Conservation (phyloP, 148 eudicot genomes). For the Dysphania ambrosioides region DNA sequence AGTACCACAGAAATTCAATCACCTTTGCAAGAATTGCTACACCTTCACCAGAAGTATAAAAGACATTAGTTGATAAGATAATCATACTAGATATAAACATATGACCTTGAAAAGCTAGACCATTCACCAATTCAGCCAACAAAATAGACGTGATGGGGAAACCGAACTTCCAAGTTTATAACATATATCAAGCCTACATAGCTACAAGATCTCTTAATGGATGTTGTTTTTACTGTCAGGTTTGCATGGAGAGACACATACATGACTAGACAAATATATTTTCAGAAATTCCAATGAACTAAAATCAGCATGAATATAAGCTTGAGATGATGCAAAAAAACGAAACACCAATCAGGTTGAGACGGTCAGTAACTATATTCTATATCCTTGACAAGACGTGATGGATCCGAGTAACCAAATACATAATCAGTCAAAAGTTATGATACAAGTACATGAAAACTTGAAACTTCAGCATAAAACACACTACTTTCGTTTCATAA, state of each 20-base stretch:
- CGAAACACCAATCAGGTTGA: neutral
- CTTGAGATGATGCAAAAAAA: neutral
- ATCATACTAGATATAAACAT: neutral
- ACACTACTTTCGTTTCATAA: neutral
- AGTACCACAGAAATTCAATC: neutral
- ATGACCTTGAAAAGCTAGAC: no score
- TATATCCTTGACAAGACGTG: neutral
- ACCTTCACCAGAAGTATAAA: conserved; percentile 2
- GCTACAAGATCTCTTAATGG: neutral
- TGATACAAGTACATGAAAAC: neutral
- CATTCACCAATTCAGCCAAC: neutral
- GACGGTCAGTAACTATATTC: neutral
- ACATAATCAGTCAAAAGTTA: neutral
- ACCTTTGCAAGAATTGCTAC: neutral
- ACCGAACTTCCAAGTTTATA: neutral
- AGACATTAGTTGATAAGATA: neutral
- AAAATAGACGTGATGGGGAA: neutral
- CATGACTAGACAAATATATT: neutral
- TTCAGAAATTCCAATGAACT: neutral
- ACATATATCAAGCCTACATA: neutral
- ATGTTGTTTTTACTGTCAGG: neutral
- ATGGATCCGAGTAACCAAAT: neutral
- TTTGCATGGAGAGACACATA: neutral
- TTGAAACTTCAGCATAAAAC: neutral
- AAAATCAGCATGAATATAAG: neutral